Conservation (phyloP, 2,329 filamentous ascomycete species). For the Aspergillus fijiensis region DNA sequence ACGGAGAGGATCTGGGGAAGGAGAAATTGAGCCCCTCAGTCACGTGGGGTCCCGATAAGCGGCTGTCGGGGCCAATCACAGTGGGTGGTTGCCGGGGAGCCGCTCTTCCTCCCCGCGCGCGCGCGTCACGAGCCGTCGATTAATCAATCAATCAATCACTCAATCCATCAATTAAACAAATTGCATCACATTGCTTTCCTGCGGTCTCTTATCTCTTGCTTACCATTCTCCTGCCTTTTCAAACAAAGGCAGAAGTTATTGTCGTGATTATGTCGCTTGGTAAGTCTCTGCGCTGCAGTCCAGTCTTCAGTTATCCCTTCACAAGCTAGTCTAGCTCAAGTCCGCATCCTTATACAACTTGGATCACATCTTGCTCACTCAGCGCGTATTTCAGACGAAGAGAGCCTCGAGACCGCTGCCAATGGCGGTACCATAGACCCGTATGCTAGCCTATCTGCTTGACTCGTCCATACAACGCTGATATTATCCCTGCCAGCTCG, state of each 20-base stretch:
- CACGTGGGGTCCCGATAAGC: conserved; percentile 27
- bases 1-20: conserved; percentile 2
- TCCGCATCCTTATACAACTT: not conserved
- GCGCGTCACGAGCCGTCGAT: conserved; percentile 11
- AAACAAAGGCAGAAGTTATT: not conserved
- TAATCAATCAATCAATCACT: conserved; percentile 3
- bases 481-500: conserved; percentile 51
- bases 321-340: not conserved
- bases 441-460: conserved; percentile 42
- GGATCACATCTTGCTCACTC: conserved; percentile 3
- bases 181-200: too few species aligned
- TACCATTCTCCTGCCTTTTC: conserved; percentile 7
- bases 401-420: conserved; percentile 56
- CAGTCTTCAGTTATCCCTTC: not conserved
- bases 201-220: not conserved
- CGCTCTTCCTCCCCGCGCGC: conserved; percentile 15
- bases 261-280: conserved; percentile 31
- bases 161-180: not conserved
- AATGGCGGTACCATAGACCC: conserved; percentile 59
- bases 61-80: conserved; percentile 17
- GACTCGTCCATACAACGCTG: conserved; percentile 21
- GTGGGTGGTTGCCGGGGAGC: conserved; percentile 7
- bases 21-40: conserved; percentile 18
- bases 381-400: conserved; percentile 44
- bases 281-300: conserved; percentile 1